Conservation (phyloP, 1,284 basidiomycete genomes). For the Malassezia nana region DNA sequence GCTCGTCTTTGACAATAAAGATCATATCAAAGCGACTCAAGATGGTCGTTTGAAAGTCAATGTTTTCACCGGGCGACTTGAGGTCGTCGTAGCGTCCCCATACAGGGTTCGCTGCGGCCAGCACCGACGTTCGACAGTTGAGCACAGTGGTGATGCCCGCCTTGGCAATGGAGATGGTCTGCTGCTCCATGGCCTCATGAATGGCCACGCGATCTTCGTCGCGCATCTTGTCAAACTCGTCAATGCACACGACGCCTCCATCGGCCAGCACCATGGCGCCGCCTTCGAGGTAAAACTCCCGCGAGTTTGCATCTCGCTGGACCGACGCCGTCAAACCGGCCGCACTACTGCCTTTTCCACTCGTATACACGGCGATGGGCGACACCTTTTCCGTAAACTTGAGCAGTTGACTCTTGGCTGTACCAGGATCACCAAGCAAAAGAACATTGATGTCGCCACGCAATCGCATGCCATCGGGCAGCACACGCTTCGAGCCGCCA, state of each 20-base stretch:
- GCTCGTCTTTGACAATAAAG: slow-evolving; percentile 97
- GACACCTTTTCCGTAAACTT: slow-evolving; percentile 99
- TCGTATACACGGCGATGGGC: slow-evolving; percentile 94
- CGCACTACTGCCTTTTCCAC: slow-evolving; percentile 93
- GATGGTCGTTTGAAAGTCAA: slow-evolving; percentile 97
- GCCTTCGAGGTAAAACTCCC: slow-evolving; percentile 97
- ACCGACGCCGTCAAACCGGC: slow-evolving; percentile 97
- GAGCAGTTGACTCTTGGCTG: slow-evolving; percentile 90
- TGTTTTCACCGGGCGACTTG: slow-evolving; percentile 92
- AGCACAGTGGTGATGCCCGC: slow-evolving; percentile 97
- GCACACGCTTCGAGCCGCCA: slow-evolving; percentile 93
- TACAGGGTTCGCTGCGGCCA: slow-evolving; percentile 96
- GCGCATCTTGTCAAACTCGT: slow-evolving; percentile 99
- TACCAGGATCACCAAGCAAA: slow-evolving; percentile 91
- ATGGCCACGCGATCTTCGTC: slow-evolving; percentile 98
- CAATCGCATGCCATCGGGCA: slow-evolving; percentile 94
- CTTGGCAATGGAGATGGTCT: slow-evolving; percentile 98
- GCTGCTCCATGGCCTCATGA: slow-evolving; percentile 99
- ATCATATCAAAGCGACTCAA: slow-evolving; percentile 99
- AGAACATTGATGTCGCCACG: slow-evolving; percentile 97
- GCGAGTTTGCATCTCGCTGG: slow-evolving; percentile 83
- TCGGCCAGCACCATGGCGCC: slow-evolving; percentile 99
- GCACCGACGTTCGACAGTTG: slow-evolving; percentile 87
- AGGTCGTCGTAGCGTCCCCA: slow-evolving; percentile 98
- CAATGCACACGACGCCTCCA: slow-evolving; percentile 96